These are phyloP conservation scores for Trebouxia sp. DNA, from an alignment of 139 green algal species.

Conservation along the genomic window DNA sequence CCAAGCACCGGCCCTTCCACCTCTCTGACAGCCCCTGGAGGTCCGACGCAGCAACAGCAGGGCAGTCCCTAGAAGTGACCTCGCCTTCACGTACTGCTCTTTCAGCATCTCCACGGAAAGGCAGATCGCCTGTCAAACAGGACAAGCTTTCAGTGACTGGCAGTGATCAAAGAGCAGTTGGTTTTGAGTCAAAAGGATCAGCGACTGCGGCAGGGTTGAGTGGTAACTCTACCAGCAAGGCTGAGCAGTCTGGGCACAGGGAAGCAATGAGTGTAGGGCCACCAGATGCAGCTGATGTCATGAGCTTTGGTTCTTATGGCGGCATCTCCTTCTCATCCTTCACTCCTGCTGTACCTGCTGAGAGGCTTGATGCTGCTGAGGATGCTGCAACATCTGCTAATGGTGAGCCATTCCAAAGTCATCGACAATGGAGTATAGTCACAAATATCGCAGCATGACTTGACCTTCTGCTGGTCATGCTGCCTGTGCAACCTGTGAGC, in stretches of 20 bases:
- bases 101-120: background rate
- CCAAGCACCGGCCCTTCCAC: slow-evolving; percentile 13
- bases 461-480: too few relatives aligned
- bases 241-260: background rate
- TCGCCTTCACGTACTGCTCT: background rate
- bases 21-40: slow-evolving; percentile 14
- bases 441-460: too few relatives aligned
- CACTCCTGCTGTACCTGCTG: background rate
- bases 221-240: too few relatives aligned
- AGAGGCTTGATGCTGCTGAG: background rate
- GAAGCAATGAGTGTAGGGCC: background rate
- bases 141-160: too few relatives aligned
- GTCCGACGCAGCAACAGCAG: background rate
- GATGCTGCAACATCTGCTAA: background rate
- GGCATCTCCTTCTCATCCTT: slow-evolving; percentile 5
- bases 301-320: slow-evolving; percentile 12
- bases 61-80: background rate
- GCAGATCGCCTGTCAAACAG: background rate
- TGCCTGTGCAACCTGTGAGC: too few relatives aligned
- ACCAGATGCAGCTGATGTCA: background rate
- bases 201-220: too few relatives aligned
- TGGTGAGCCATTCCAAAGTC: too few relatives aligned
- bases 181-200: background rate
- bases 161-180: background rate
- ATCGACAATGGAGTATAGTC: background rate